Conservation (phyloP, 2,329 filamentous ascomycete genomes). For the Colletotrichum orbiculare region DNA sequence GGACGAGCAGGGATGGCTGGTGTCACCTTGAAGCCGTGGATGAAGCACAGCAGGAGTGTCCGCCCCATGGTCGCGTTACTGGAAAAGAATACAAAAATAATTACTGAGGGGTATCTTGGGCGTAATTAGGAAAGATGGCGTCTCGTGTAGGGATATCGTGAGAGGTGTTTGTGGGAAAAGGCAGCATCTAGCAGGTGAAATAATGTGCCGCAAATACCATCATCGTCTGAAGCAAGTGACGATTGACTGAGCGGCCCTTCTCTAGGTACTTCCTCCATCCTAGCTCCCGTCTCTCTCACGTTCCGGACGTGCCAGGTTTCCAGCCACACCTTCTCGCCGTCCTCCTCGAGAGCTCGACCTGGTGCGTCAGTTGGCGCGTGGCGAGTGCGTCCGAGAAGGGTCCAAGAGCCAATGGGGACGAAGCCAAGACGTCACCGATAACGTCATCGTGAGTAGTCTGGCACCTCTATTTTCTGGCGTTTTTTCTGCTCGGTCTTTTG, state of each 20-base stretch:
- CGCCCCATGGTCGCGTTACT: conserved; percentile 48
- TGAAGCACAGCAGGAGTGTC: conserved; percentile 77
- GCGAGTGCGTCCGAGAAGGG: conserved; percentile 29
- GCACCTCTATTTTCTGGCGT: conserved; percentile 4
- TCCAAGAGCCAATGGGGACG: conserved; percentile 25
- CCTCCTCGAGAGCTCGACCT: too few relatives aligned
- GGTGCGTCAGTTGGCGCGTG: conserved; percentile 24
- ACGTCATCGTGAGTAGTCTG: conserved; percentile 31
- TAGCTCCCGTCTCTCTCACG: too few relatives aligned
- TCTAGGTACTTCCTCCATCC: conserved; percentile 1
- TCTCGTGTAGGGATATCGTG: background rate
- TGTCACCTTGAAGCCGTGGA: conserved; percentile 78
- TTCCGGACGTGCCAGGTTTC: conserved; percentile 28
- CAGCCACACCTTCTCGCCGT: conserved; percentile 33
- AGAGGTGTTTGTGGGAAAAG: background rate
- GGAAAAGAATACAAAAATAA: background rate
- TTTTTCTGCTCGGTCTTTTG: background rate
- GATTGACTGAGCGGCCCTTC: conserved; percentile 28
- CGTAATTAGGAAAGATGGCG: background rate
- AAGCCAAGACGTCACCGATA: conserved; percentile 35
- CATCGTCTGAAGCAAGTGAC: conserved; percentile 14
- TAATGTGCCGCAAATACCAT: conserved; percentile 12
- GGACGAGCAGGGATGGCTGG: background rate
- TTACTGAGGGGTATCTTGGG: background rate
- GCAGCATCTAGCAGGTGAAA: background rate